These are phyloP conservation scores for Lentinula lateritia DNA, from an alignment of 768 basidiomycete species.

Conservation along the genomic window DNA sequence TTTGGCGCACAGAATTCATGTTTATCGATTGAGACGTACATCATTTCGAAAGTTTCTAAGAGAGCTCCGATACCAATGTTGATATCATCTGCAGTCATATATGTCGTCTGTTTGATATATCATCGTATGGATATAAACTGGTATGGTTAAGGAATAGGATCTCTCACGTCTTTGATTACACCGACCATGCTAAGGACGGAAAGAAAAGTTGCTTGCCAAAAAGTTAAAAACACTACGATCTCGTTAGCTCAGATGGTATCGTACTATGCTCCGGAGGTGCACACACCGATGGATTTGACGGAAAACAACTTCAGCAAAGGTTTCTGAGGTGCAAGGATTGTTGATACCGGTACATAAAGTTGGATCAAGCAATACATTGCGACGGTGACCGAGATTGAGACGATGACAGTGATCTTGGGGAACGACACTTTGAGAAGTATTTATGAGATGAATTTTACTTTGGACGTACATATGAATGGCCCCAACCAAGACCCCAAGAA, in stretches of 20 bases:
- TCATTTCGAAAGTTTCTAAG: slow-evolving; percentile 72
- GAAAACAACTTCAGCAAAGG: slow-evolving; percentile 67
- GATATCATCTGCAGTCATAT: slow-evolving; percentile 72
- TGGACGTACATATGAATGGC: slow-evolving; percentile 57
- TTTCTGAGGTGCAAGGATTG: slow-evolving; percentile 47
- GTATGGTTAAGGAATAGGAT: background rate
- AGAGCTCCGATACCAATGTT: slow-evolving; percentile 67
- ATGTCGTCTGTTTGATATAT: slow-evolving; percentile 37
- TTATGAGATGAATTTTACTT: background rate
- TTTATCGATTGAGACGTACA: slow-evolving; percentile 31
- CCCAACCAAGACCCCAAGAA: slow-evolving; percentile 64
- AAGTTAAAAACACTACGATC: slow-evolving; percentile 58
- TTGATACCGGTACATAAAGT: slow-evolving; percentile 54
- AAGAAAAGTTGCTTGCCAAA: slow-evolving; percentile 69
- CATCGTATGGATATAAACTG: background rate
- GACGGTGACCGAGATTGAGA: slow-evolving; percentile 67
- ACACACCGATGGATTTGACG: slow-evolving; percentile 66
- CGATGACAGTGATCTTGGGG: slow-evolving; percentile 47
- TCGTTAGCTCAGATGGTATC: background rate
- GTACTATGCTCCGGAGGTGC: background rate
- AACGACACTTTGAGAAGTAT: background rate
- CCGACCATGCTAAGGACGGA: slow-evolving; percentile 51
- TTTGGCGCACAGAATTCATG: background rate
- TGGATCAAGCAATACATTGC: slow-evolving; percentile 80
- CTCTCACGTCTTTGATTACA: slow-evolving; percentile 56